Evolutionary conservation across 2,329 filamentous ascomycete species (phyloP).

Genomic region (Bisporella sp.): DNA sequence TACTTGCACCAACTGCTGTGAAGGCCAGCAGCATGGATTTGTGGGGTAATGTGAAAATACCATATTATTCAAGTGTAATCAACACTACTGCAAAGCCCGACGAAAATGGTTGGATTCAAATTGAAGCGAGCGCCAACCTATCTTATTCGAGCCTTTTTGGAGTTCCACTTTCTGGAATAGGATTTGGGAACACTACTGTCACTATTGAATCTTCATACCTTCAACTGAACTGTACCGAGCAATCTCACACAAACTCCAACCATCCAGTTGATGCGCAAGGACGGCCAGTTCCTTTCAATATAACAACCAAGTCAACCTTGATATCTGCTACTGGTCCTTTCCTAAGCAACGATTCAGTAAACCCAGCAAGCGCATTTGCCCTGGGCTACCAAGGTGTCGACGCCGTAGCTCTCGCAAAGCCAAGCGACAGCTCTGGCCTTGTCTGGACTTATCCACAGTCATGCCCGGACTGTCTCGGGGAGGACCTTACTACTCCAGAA

Average conservation of each 20-base stretch:
- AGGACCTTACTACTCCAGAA: constrained; percentile 5
- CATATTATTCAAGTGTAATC: constrained; percentile 13
- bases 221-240: constrained; percentile 12
- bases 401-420: constrained; percentile 3
- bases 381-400: constrained; percentile 18
- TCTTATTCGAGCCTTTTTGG: constrained; percentile 18
- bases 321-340: constrained; percentile 16
- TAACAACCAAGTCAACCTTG: neutral
- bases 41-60: constrained; percentile 26
- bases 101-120: constrained; percentile 13
- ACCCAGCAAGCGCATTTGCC: constrained; percentile 7
- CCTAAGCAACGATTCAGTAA: constrained; percentile 11
- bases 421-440: constrained; percentile 4
- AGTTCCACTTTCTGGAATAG: constrained; percentile 12
- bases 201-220: constrained; percentile 18
- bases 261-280: neutral
- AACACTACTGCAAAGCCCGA: constrained; percentile 4
- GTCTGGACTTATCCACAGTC: constrained; percentile 7
- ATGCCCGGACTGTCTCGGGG: constrained; percentile 14
- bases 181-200: constrained; percentile 13
- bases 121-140: constrained; percentile 4
- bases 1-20: constrained; percentile 15
- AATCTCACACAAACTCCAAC: constrained; percentile 3
- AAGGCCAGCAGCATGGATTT: constrained; percentile 18
- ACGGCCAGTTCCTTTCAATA: neutral